These are phyloP conservation scores for Blastobotrys capitulatus DNA, from an alignment of 1,139 yeast genomes.

Conservation along the genomic window DNA sequence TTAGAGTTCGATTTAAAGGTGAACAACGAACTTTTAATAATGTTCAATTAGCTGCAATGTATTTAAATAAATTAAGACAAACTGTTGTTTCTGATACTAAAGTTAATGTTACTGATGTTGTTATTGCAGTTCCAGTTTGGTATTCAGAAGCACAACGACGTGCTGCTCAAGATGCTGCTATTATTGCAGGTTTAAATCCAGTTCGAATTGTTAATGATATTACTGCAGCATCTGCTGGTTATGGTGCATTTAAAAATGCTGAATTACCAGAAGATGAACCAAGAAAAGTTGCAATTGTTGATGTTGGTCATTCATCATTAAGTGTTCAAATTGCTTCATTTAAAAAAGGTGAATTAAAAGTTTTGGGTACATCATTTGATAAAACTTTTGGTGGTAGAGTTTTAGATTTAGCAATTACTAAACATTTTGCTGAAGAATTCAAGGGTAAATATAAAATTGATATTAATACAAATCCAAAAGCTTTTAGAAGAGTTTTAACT, in stretches of 20 bases:
- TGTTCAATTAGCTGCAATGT: constrained; percentile 92
- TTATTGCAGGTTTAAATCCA: constrained; percentile 94
- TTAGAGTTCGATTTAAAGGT: constrained; percentile 80
- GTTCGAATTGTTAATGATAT: constrained; percentile 96
- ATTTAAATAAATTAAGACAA: constrained; percentile 81
- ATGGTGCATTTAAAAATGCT: constrained; percentile 90
- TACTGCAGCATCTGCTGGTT: constrained; percentile 98
- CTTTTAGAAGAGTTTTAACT: constrained; percentile 83
- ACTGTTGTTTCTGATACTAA: constrained; percentile 79
- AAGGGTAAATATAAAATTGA: constrained; percentile 89
- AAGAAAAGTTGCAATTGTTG: constrained; percentile 86
- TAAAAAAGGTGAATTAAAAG: constrained; percentile 93
- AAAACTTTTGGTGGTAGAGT: constrained; percentile 98
- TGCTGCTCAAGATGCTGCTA: constrained; percentile 92
- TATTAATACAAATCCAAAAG: constrained; percentile 85
- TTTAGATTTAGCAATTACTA: constrained; percentile 87
- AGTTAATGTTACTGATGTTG: constrained; percentile 67
- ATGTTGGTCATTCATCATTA: constrained; percentile 95
- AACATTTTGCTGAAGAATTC: constrained; percentile 92
- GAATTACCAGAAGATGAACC: constrained; percentile 92
- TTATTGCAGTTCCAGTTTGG: constrained; percentile 96
- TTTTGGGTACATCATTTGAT: constrained; percentile 87
- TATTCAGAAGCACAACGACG: constrained; percentile 96
- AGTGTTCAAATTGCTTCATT: constrained; percentile 87
- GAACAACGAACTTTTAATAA: constrained; percentile 75